Evolutionary conservation across 2,329 filamentous ascomycete genomes (phyloP), one percentile per base, ranked within the genome.

Genomic region (Botrytis aclada): DNA sequence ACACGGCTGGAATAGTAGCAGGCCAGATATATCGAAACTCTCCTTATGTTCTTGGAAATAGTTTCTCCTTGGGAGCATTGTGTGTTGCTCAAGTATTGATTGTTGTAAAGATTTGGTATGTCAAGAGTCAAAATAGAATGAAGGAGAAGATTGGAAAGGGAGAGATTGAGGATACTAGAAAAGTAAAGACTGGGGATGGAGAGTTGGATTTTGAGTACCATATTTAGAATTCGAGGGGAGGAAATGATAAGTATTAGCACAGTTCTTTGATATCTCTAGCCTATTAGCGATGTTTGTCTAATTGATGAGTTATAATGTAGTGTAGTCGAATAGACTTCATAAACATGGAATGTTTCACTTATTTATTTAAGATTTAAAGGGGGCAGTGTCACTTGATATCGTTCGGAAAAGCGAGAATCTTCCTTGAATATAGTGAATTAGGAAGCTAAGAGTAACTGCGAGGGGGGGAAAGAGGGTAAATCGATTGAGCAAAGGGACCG

Each of bases 201-300:
- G 85, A 82, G 51, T 73, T 86, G 70, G 84, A 86, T 70, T 87
- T 86, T 74, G 82, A 81, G 60, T 87, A 86, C 76, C 84, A 85
- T 77, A 74, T 76, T 56, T 76, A 73, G 39, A 61, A n/a, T n/a
- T 43, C 29, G 8, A 18, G 45, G 14, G 34, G 9, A 56, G 37
- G 10, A 16, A 45, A 45, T n/a, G 20, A 22, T 18, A 3, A 34
- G 25, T 6, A 22, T 34, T 47, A 32, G 29, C 22, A 16, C 45
- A 4, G 43, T 22, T 7, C 62, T 51, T 43, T 70, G 58, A 39
- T n/a, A 58, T 60, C n/a, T 64, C 1, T 20, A 32, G 9, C 5
- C 2, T 45, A 18, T 45, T 45, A 45, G 16, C 8, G 29, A 51
- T 54, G 12, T 37, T 54, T 66, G 45, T 54, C 34, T 66, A 29